phyloP scores from a whole-genome alignment of 2,329 filamentous ascomycete genomes.

The Chaetomiaceae sp. region DNA sequence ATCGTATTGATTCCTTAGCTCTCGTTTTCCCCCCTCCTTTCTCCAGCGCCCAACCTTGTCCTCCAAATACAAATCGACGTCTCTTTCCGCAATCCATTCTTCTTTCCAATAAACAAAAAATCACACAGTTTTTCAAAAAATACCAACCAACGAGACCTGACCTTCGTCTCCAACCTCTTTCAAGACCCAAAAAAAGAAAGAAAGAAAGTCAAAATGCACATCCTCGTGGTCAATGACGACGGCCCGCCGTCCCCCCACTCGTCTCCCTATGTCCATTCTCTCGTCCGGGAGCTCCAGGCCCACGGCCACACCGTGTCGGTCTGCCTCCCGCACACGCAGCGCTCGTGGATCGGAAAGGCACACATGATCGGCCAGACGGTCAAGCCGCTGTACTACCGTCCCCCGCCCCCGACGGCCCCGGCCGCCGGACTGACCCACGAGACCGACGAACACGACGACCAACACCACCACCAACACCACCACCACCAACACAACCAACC shows the following conservation, averaged over 20 bases:
- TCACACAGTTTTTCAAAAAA: too few relatives aligned
- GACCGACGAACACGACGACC: conserved; percentile 3
- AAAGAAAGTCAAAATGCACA: conserved; percentile 53
- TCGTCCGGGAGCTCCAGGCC: conserved; percentile 64
- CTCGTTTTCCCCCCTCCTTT: neutral
- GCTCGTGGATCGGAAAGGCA: conserved; percentile 98
- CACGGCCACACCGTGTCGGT: conserved; percentile 87
- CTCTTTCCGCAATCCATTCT: neutral
- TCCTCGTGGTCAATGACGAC: conserved; percentile 72
- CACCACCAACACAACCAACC: neutral
- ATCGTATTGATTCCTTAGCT: neutral
- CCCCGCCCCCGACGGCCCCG: conserved; percentile 35
- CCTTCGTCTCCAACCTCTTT: too few relatives aligned
- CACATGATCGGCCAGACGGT: conserved; percentile 90
- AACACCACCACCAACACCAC: conserved; percentile 20
- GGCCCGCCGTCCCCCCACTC: conserved; percentile 73
- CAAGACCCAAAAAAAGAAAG: too few relatives aligned
- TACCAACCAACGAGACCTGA: too few relatives aligned
- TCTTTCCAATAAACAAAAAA: too few relatives aligned
- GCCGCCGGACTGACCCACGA: conserved; percentile 30
- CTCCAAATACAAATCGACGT: neutral
- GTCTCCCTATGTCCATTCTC: conserved; percentile 73
- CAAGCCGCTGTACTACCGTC: conserved; percentile 77
- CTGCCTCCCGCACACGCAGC: conserved; percentile 82
- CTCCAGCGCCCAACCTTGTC: conserved; percentile 16